phyloP scores from a whole-genome alignment of 495 filamentous ascomycete genomes.

The Daldinia bambusicola region DNA sequence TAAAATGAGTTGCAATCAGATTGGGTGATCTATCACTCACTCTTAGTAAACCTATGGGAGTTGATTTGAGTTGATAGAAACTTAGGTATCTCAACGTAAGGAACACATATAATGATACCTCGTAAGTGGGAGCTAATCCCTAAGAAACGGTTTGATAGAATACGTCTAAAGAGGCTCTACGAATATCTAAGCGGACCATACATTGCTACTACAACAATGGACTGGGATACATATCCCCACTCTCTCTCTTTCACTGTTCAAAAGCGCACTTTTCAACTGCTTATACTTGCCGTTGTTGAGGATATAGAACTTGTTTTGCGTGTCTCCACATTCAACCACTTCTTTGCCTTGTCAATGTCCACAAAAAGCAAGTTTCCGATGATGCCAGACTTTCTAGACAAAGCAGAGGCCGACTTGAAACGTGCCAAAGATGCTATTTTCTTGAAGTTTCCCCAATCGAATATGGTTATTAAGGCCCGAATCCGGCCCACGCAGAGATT shows the following conservation, averaged over 20 bases:
- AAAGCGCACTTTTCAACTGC: background rate
- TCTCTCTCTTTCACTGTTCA: background rate
- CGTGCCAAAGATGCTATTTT: background rate
- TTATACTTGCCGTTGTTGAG: background rate
- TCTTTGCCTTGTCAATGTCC: background rate
- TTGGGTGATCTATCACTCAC: background rate
- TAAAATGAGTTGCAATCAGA: constrained; percentile 35
- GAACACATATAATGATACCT: too few species aligned
- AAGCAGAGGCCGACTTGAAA: background rate
- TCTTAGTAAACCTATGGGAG: background rate
- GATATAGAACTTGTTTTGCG: background rate
- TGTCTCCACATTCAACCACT: background rate
- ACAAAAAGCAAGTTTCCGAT: background rate
- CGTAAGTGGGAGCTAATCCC: background rate
- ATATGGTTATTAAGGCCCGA: background rate
- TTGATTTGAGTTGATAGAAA: background rate
- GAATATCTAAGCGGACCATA: background rate
- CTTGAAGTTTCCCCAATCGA: background rate
- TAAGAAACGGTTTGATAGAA: background rate
- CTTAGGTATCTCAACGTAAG: too few species aligned
- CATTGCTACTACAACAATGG: background rate
- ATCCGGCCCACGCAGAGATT: background rate
- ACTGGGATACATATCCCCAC: background rate
- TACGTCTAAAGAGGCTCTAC: background rate
- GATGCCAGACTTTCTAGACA: background rate